Evolutionary conservation across 768 basidiomycete genomes (phyloP).

Genomic region (Hygrophorus pudorinus): DNA sequence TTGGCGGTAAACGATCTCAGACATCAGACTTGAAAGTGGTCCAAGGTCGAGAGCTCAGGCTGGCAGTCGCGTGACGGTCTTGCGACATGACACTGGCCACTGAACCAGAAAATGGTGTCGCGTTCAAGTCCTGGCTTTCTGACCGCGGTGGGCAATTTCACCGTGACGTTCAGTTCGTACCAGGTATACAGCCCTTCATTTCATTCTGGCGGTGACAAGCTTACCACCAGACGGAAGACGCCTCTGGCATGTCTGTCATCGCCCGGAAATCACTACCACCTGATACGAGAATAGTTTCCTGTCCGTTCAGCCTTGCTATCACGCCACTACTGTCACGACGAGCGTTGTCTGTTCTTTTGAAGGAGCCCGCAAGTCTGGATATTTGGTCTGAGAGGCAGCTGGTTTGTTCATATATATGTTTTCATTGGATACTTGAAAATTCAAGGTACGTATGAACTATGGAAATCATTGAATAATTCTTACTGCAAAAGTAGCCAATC

Average conservation of each 20-base stretch:
- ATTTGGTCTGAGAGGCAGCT: slow-evolving; percentile 56
- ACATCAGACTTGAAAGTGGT: slow-evolving; percentile 12
- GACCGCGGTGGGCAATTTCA: slow-evolving; percentile 43
- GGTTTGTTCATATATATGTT: slow-evolving; percentile 53
- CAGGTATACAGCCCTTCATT: slow-evolving; percentile 29
- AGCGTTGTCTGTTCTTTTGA: slow-evolving; percentile 30
- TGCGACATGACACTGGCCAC: no score
- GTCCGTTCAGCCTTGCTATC: slow-evolving; percentile 57
- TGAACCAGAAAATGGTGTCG: no score
- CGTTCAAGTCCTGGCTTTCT: slow-evolving; percentile 41
- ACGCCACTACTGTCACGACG: slow-evolving; percentile 38
- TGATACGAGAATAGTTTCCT: slow-evolving; percentile 51
- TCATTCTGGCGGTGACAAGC: background rate
- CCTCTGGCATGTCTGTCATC: slow-evolving; percentile 39
- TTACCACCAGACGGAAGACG: slow-evolving; percentile 18
- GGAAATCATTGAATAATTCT: slow-evolving; percentile 4
- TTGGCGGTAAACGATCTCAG: slow-evolving; percentile 53
- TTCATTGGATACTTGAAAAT: slow-evolving; percentile 47
- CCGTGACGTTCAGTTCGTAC: slow-evolving; percentile 28
- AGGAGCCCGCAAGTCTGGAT: slow-evolving; percentile 15
- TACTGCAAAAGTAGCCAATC: slow-evolving; percentile 11
- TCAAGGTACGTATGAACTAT: slow-evolving; percentile 20
- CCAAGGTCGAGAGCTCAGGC: no score
- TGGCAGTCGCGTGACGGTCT: no score
- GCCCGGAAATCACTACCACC: slow-evolving; percentile 36